A percentile compares a stretch with the other conserved stretches of the same genome.
phyloP scores from a whole-genome alignment of 1,284 basidiomycete genomes.

The Schizopora paradoxa region DNA sequence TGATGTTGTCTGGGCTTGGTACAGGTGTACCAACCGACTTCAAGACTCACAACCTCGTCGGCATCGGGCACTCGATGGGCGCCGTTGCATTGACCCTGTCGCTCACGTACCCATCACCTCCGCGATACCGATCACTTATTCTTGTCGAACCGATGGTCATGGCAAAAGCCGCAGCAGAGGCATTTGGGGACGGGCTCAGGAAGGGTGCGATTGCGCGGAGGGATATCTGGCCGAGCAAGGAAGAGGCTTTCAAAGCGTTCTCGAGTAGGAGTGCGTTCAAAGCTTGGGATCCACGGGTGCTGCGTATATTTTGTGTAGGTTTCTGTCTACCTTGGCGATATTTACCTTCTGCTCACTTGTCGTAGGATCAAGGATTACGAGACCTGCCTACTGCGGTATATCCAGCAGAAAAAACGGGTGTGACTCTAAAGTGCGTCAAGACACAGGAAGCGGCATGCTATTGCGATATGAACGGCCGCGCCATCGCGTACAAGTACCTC shows the following conservation, averaged over 20 bases:
- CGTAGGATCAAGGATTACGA: conserved; percentile 9
- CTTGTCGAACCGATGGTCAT: conserved; percentile 43
- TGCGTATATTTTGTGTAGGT: conserved; percentile 39
- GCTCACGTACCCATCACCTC: neutral
- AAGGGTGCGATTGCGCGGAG: conserved; percentile 34
- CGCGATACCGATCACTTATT: conserved; percentile 36
- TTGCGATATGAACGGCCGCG: conserved; percentile 32
- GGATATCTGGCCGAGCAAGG: conserved; percentile 46
- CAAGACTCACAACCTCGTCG: conserved; percentile 29
- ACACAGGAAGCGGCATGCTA: conserved; percentile 37
- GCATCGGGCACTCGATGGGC: conserved; percentile 39
- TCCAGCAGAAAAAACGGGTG: conserved; percentile 5
- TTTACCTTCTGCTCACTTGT: neutral
- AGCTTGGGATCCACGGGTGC: conserved; percentile 45
- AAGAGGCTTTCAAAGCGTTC: conserved; percentile 39
- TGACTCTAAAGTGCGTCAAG: conserved; percentile 10
- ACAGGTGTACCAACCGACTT: conserved; percentile 29
- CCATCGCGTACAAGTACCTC: conserved; percentile 35
- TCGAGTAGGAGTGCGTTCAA: conserved; percentile 36
- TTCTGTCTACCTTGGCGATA: neutral
- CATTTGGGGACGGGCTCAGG: conserved; percentile 23
- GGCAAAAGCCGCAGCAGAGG: conserved; percentile 18
- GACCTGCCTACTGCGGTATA: conserved; percentile 12
- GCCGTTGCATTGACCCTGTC: conserved; percentile 27
- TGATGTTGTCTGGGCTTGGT: conserved; percentile 30